These are phyloP conservation scores for Cyberlindnera nakhonratchasimensis DNA, from an alignment of 805 yeast genomes.

Conservation along the genomic window DNA sequence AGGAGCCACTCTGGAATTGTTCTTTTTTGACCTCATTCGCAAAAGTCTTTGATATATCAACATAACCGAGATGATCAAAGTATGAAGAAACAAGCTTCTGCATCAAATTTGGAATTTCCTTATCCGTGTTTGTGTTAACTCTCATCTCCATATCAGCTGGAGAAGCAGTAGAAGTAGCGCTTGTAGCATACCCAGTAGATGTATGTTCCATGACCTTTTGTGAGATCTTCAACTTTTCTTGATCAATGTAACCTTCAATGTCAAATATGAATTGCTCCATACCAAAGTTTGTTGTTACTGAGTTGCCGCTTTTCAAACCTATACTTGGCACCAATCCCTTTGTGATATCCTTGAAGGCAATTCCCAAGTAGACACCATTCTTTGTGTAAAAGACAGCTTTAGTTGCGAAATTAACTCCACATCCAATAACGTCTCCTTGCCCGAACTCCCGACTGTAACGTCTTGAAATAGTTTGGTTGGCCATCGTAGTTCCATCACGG, in stretches of 20 bases:
- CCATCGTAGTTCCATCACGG: constrained; percentile 42
- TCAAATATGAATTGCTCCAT: constrained; percentile 59
- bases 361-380: constrained; percentile 66
- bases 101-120: constrained; percentile 28
- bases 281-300: constrained; percentile 38
- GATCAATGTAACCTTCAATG: constrained; percentile 49
- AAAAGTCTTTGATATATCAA: constrained; percentile 51
- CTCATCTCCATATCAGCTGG: constrained; percentile 7
- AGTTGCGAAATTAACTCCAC: constrained; percentile 71
- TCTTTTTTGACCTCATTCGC: constrained; percentile 41
- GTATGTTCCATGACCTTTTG: constrained; percentile 19
- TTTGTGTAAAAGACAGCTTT: constrained; percentile 71
- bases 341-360: constrained; percentile 47
- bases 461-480: constrained; percentile 37
- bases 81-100: constrained; percentile 42
- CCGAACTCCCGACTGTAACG: constrained; percentile 46
- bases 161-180: neutral
- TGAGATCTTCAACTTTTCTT: constrained; percentile 39
- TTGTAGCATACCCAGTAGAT: neutral
- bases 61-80: constrained; percentile 56
- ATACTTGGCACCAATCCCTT: constrained; percentile 44
- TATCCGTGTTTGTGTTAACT: constrained; percentile 13
- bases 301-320: constrained; percentile 36
- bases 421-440: constrained; percentile 67
- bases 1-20: neutral